Evolutionary conservation across 2,329 filamentous ascomycete genomes (phyloP), one percentile per base, ranked within the genome.

Genomic region (Aspergillus floridensis): DNA sequence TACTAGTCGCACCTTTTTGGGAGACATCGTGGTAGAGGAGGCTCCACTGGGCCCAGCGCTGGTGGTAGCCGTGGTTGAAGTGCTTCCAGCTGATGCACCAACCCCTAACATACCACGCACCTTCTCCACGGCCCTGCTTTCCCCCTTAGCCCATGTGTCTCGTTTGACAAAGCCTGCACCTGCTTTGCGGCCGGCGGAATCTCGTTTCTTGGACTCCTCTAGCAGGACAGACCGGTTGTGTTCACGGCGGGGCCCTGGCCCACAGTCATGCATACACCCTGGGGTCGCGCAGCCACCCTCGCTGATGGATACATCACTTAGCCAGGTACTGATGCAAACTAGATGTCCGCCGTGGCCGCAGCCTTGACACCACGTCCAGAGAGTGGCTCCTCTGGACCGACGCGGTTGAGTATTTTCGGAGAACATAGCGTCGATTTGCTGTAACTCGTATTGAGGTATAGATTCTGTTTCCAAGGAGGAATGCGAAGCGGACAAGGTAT

Each of bases 321-420:
- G 81, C 85, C 85, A 87, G 14, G 78, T 77, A 7, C 76, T 77
- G 31, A 87, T 77, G 68, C 86, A 88, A 53, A 80, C 79, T 5
- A 80, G 74, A 67, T 88, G 86, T 2, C 82, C 84, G 44, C 82
- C 80, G 65, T 88, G 86, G 4, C 84, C 84, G 69, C 86, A 88
- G 12, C 81, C 76, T 65, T 85, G 78, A 69, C 86, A 88, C 76
- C 80, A 82, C 5, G 81, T 79, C 80, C 81, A 86, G 21, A 85
- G 76, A 6, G 70, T 68, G 16, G 75, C 67, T 32, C 73, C 75
- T 57, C 68, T 70, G 31, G 70, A 68, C 19, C 70, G 69, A 8
- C 68, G 63, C 59, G 60, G 58, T 63, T 58, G 71, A 63, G 65
- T 62, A 58, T 68, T n/a, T 38, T 65, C 63, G 61, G 66, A 12